Evolutionary conservation across 768 basidiomycete genomes (phyloP).

Genomic region (Kwoniella bestiolae): DNA sequence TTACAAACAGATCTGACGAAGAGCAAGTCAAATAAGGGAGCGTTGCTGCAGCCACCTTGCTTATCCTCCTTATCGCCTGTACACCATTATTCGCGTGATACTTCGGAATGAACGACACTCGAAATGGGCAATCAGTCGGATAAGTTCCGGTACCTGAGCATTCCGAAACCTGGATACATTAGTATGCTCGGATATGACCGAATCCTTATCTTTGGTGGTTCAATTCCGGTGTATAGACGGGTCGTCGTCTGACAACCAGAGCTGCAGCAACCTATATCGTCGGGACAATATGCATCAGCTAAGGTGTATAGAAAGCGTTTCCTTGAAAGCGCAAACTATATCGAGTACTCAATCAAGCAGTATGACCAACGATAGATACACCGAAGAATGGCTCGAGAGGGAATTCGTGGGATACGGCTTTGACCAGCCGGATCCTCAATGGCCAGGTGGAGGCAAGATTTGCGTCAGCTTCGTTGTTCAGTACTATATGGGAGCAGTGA

Average conservation of each 20-base stretch:
- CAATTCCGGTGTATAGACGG: no score
- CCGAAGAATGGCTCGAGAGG: constrained; percentile 33
- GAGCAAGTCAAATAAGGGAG: no score
- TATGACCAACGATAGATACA: constrained; percentile 19
- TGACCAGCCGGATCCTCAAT: constrained; percentile 31
- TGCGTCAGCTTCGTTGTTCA: constrained; percentile 34
- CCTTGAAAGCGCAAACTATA: no score
- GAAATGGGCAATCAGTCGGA: not conserved
- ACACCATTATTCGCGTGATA: no score
- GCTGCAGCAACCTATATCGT: no score
- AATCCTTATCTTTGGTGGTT: constrained; percentile 1
- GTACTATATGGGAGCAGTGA: constrained; percentile 37
- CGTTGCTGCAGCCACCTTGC: no score
- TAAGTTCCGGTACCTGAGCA: not conserved
- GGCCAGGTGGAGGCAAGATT: constrained; percentile 40
- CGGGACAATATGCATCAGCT: no score
- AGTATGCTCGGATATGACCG: not conserved
- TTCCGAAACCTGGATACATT: not conserved
- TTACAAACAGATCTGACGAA: no score
- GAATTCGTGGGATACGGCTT: constrained; percentile 42
- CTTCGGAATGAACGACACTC: not conserved
- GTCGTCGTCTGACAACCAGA: no score
- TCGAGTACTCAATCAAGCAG: not conserved
- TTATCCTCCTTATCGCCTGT: no score
- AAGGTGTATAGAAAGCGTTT: no score